phyloP scores from a whole-genome alignment of 371 early-diverging fungal species.

The Mucor racemosus region DNA sequence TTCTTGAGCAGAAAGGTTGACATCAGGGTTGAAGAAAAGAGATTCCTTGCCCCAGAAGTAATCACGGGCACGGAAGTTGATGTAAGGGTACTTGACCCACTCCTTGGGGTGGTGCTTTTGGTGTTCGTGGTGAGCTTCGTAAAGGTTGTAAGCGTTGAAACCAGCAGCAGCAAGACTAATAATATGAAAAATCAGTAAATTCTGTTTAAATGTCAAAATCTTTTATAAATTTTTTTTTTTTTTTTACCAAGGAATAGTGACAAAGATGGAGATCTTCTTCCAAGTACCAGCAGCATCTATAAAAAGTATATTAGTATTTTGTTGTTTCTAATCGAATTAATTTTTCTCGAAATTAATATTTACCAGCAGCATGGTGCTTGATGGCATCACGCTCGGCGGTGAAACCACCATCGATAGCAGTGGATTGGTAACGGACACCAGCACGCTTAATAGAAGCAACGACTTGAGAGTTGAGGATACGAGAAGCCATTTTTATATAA shows the following conservation, averaged over 20 bases:
- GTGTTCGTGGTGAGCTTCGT: slow-evolving; percentile 45
- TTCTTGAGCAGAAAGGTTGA: slow-evolving; percentile 45
- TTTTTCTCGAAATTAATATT: slow-evolving; percentile 16
- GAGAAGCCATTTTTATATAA: slow-evolving; percentile 23
- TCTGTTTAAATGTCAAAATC: background rate
- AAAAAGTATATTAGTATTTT: background rate
- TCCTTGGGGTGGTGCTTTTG: slow-evolving; percentile 48
- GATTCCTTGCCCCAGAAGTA: slow-evolving; percentile 59
- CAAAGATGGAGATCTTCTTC: slow-evolving; percentile 58
- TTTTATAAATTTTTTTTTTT: slow-evolving; percentile 1
- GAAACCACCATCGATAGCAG: slow-evolving; percentile 32
- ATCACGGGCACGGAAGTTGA: slow-evolving; percentile 45
- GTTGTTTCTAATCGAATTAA: background rate
- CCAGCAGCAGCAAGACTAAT: slow-evolving; percentile 47
- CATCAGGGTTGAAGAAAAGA: slow-evolving; percentile 57
- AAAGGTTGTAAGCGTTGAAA: slow-evolving; percentile 52
- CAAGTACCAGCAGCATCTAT: slow-evolving; percentile 53
- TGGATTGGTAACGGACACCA: slow-evolving; percentile 49
- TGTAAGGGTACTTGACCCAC: slow-evolving; percentile 50
- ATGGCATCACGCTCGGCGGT: slow-evolving; percentile 49
- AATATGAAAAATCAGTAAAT: background rate
- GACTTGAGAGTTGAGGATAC: slow-evolving; percentile 36
- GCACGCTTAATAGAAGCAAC: slow-evolving; percentile 42
- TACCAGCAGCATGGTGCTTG: slow-evolving; percentile 53
- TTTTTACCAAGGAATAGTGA: slow-evolving; percentile 51